Percentiles rank a stretch among this genome's conserved stretches.
Evolutionary conservation across 805 yeast genomes (phyloP).

Genomic region (Lipomyces mesembrius): DNA sequence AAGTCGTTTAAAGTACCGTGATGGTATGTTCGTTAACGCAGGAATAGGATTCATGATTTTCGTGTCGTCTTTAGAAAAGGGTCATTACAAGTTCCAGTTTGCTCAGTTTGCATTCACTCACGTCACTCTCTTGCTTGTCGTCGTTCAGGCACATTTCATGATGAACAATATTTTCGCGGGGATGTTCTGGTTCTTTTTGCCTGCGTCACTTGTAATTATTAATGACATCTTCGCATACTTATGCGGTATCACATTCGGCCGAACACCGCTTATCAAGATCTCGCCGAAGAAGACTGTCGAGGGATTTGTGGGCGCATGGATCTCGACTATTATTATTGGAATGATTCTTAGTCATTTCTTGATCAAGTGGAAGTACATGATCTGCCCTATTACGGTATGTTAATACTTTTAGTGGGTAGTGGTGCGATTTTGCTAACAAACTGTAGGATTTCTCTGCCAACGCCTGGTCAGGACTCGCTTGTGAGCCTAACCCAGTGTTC

Average conservation of each 20-base stretch:
- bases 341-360: conserved; percentile 66
- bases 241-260: conserved; percentile 96
- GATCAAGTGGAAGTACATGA: conserved; percentile 70
- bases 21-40: neutral
- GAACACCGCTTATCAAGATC: conserved; percentile 86
- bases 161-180: conserved; percentile 89
- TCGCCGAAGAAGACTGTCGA: conserved; percentile 98
- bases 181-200: conserved; percentile 90
- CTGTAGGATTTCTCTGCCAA: conserved; percentile 30
- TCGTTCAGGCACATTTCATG: conserved; percentile 91
- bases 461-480: conserved; percentile 61
- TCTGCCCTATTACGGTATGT: conserved; percentile 70
- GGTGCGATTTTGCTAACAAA: neutral
- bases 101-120: conserved; percentile 92
- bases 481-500: conserved; percentile 90
- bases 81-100: conserved; percentile 88
- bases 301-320: conserved; percentile 98
- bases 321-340: conserved; percentile 81
- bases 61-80: conserved; percentile 86
- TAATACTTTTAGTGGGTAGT: neutral
- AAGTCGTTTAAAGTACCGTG: neutral
- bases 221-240: conserved; percentile 96
- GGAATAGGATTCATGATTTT: conserved; percentile 82
- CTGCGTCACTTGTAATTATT: conserved; percentile 87
- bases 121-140: conserved; percentile 87